These are phyloP conservation scores for Plasmodium billcollinsi DNA, from an alignment of 169 alveolate genomes.

Conservation along the genomic window DNA sequence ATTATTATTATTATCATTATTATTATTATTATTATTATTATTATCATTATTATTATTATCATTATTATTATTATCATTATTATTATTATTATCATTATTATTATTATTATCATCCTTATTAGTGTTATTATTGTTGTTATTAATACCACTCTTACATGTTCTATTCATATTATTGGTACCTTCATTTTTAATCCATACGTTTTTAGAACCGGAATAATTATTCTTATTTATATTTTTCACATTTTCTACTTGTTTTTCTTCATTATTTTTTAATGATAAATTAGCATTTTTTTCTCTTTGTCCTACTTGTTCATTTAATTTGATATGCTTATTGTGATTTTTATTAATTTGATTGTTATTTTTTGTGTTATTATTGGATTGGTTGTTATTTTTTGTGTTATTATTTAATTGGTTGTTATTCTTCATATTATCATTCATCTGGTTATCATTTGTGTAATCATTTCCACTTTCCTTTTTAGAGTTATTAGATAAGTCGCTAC, in stretches of 20 bases:
- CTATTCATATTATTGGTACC: no score
- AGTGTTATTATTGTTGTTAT: not conserved
- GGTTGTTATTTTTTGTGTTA: no score
- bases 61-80: not conserved
- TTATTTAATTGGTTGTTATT: no score
- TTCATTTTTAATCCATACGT: not conserved
- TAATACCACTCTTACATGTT: not conserved
- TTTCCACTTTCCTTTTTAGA: constrained; percentile 5
- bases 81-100: not conserved
- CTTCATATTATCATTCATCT: not conserved
- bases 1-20: not conserved
- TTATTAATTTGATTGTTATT: no score
- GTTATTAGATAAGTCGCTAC: not conserved
- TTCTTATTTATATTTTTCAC: constrained; percentile 8
- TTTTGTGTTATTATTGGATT: no score
- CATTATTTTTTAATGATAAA: constrained; percentile 2
- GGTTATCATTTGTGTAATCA: not conserved
- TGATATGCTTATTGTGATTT: not conserved
- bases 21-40: not conserved
- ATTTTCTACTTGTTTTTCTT: not conserved
- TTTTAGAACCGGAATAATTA: not conserved
- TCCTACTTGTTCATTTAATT: constrained; percentile 10
- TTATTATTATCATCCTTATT: not conserved
- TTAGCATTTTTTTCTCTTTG: not conserved
- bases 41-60: not conserved